Evolutionary conservation across 2,329 filamentous ascomycete species (phyloP), one percentile per base, ranked within the genome.

Genomic region (Exophiala dermatitidis): DNA sequence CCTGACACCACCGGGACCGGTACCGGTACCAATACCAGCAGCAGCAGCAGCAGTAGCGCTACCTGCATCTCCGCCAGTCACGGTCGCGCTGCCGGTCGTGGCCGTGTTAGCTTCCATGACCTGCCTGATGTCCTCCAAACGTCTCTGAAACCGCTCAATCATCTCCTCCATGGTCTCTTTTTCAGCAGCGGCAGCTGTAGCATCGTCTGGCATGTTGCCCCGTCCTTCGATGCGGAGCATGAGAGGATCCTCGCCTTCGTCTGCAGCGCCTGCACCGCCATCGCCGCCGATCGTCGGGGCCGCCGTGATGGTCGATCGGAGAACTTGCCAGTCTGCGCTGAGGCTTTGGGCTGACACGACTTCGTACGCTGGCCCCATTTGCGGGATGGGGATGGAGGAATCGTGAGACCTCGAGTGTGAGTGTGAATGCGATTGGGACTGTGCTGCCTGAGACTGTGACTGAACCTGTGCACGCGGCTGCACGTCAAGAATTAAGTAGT

Each of bases 271-370:
- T 33, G n/a, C 5, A n/a, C 37, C 6, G 31, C 30, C 80, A 26
- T 85, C 2, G 78, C 74, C 75, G 41, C 80, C 79, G 66, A 82
- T 86, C 1, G 80, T 84, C 1, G 84, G 84, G 10, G 84, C 84
- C 6, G 74, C 73, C 5, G 72, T 71, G 6, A 86, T 69, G 6
- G 70, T 70, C 0, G 78, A 77, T 10, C 71, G 70, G 33, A 81
- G 71, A 9, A 85, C 75, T 63, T 85, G 82, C 84, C 91, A 97
- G 46, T 85, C 80, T 0, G 83, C 73, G 5, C 82, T 86, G 8
- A 96, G 72, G 57, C 85, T 90, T 40, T 85, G 82, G 1, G 87
- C 85, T 52, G 81, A 82, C 0, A 79, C 73, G 0, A 97, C 80
- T 1, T 70, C 73, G 50, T 70, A 73, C 5, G 38, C 38, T 26